Base-by-base conservation (phyloP, 164 flowering plant species). In the Vitis riparia region DNA sequence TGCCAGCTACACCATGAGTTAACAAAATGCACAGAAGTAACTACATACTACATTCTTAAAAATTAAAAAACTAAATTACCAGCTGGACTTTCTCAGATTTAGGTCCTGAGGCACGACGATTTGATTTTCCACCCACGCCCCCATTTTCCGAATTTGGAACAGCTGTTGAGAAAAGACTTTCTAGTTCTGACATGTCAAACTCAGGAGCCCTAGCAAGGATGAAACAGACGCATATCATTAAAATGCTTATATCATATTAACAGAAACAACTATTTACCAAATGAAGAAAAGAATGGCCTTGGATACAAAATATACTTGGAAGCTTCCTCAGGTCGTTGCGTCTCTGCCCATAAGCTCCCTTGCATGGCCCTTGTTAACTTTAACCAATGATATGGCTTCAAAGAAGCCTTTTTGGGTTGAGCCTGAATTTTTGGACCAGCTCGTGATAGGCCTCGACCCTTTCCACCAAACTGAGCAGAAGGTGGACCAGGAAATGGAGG, bases 151-250 rank as follows among this genome's bases (percentile, higher is more conserved):
- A 69, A 73, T 58, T 83, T 60, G 98, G 93, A 62, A 75, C 86
- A 59, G 89, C 86, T 63, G 94, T 89, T 64, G 97, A 90, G 81
- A 96, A 96, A 73, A 93, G 90, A 78, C 72, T 82, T 77, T 93
- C 98, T 59, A 96, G 94, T 79, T 96, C 99, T 58, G 91, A 79
- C 81, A 93, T 84, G 81, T 96, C 99, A 83, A 96, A 82, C 75
- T 89, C 96, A 13, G 99, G 97, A 72, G 97, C 87, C 87, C 99
- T 96, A 74, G 14, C 62, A 80, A 23, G 71, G 55, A 67, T 1
- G 58, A 67, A 59, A 65, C 23, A 67, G 57, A 30, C 71, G 29
- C n/a, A 68, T 30, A 48, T 59, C 9, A 58, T 32, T 27, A 44
- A 37, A 48, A 65, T 15, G 53, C 30, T 8, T 55, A 27, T 62